Base-by-base conservation (phyloP, 2,329 filamentous ascomycete species). In the Phoma herbarum region DNA sequence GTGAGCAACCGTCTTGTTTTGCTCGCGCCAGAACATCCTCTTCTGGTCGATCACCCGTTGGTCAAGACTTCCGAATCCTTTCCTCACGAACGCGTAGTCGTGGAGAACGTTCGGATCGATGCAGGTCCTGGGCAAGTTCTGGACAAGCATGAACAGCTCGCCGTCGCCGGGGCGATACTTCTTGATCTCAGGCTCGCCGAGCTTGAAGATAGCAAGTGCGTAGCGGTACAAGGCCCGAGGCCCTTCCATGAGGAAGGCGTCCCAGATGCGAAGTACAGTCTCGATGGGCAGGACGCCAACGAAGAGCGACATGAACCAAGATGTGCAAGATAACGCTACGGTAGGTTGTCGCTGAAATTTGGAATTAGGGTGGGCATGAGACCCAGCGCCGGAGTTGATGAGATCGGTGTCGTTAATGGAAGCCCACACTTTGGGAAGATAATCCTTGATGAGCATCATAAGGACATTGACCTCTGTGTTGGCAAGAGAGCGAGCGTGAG, bases 261-360 rank as follows among this genome's bases (percentile, higher is more conserved):
- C 94, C 94, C 94, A 98, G 1, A 97, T 92, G 8, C 94, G 90
- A 18, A 97, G 84, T 0, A 93, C 94, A 18, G 90, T 92, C 79
- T 98, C 94, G 61, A 96, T 93, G 2, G 94, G 94, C 18, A 98
- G 81, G 0, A 92, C 96, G 52, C 93, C 93, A 61, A 97, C 95
- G 76, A 95, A 97, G 69, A 95, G 91, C 47, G 91, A 96, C 94
- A 98, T 97, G 77, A 98, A 96, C 94, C 94, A 98, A 4, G 93
- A 91, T 10, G 93, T 97, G 77, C 95, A 92, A 67, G 93, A 96
- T 5, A 98, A 84, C 0, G 92, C 95, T 65, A 98, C 94, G 12
- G 94, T 93, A 0, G 94, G 94, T 11, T 97, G 84, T 4, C 90
- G 78, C 49, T 79, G 67, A 43, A 75, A 73, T 41, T 74, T 76